Percentiles rank a stretch among this genome's conserved stretches.
phyloP scores from a whole-genome alignment of 805 yeast genomes.

The Candida gorgasii region DNA sequence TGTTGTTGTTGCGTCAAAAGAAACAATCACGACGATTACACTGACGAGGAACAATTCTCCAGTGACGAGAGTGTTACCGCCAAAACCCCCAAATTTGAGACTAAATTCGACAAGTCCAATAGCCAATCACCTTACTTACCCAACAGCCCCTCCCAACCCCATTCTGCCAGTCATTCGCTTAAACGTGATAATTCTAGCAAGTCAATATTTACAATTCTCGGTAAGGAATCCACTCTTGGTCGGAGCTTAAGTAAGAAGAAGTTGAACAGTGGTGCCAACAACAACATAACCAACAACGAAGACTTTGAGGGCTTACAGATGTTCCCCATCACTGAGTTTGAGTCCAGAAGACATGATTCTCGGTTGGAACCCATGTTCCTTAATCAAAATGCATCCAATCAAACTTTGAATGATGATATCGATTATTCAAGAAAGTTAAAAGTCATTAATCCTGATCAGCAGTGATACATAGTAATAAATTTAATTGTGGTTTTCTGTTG shows the following conservation, averaged over 20 bases:
- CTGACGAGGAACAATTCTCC: slow-evolving; percentile 42
- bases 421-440: slow-evolving; percentile 35
- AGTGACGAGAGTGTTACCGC: slow-evolving; percentile 23
- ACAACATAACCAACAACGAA: not conserved
- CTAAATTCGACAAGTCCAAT: not conserved
- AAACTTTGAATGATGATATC: slow-evolving; percentile 33
- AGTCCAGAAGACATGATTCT: slow-evolving; percentile 22
- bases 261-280: slow-evolving; percentile 13
- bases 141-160: not conserved
- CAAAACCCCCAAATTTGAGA: slow-evolving; percentile 11
- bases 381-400: slow-evolving; percentile 25
- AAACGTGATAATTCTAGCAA: slow-evolving; percentile 38
- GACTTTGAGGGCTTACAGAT: slow-evolving; percentile 23
- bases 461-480: too few relatives aligned
- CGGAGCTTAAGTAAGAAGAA: slow-evolving; percentile 34
- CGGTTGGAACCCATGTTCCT: slow-evolving; percentile 25
- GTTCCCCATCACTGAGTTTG: slow-evolving; percentile 37
- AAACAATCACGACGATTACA: slow-evolving; percentile 20
- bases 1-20: slow-evolving; percentile 29
- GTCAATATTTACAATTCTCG: slow-evolving; percentile 28
- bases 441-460: slow-evolving; percentile 14
- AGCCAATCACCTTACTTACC: slow-evolving; percentile 1
- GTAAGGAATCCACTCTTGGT: slow-evolving; percentile 17
- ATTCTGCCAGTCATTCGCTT: slow-evolving; percentile 16
- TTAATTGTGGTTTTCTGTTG: too few relatives aligned